These are phyloP conservation scores for Lipomyces sp. DNA, from an alignment of 805 yeast genomes.

Conservation along the genomic window DNA sequence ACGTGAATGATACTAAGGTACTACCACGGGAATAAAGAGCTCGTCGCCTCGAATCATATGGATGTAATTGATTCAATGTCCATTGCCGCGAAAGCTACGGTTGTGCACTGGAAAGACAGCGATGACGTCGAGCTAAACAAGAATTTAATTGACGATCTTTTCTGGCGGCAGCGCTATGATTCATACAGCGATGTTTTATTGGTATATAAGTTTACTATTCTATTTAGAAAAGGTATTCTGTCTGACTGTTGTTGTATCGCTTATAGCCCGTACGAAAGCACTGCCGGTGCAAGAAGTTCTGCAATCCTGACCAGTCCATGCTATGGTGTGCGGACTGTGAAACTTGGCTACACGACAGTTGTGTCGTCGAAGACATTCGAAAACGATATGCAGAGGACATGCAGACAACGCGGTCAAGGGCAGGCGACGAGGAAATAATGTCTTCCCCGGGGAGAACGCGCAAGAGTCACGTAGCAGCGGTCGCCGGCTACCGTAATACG, in stretches of 20 bases:
- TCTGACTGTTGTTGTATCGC: not conserved
- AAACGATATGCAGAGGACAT: slow-evolving; percentile 12
- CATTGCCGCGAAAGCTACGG: slow-evolving; percentile 16
- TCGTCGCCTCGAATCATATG: slow-evolving; percentile 26
- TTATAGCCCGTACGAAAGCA: slow-evolving; percentile 18
- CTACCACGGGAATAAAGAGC: slow-evolving; percentile 24
- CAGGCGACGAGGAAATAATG: not conserved
- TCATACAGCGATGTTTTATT: slow-evolving; percentile 16
- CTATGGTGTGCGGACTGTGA: slow-evolving; percentile 18
- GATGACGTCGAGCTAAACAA: slow-evolving; percentile 3
- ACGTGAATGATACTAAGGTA: slow-evolving; percentile 1
- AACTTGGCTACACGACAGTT: slow-evolving; percentile 20
- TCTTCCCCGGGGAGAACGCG: not conserved
- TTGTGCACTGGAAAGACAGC: slow-evolving; percentile 21
- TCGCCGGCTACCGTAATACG: not conserved
- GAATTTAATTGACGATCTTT: slow-evolving; percentile 13
- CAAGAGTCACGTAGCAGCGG: not conserved
- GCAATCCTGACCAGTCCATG: slow-evolving; percentile 22
- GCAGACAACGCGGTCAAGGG: too few relatives aligned
- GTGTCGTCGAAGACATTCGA: slow-evolving; percentile 18
- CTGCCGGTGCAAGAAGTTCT: slow-evolving; percentile 16
- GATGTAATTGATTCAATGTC: slow-evolving; percentile 27
- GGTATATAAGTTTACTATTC: not conserved
- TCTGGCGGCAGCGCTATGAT: slow-evolving; percentile 25
- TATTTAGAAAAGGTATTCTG: too few relatives aligned